These are phyloP conservation scores for Endocalyx cinctus DNA, from an alignment of 2,329 filamentous ascomycete genomes.

Conservation along the genomic window DNA sequence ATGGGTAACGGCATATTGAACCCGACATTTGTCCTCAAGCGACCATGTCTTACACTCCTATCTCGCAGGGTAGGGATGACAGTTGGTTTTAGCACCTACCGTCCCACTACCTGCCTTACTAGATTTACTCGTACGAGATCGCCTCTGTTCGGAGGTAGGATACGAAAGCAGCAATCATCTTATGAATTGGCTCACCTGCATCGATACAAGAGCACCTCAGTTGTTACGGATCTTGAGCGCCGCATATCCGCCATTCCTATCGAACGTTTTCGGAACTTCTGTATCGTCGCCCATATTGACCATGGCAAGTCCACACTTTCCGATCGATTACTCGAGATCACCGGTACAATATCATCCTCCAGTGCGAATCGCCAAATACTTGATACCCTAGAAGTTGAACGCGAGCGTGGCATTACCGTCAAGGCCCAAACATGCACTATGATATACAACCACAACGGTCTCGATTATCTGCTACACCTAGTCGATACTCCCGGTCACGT, in stretches of 20 bases:
- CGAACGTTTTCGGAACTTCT: constrained; percentile 86
- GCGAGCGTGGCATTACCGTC: constrained; percentile 94
- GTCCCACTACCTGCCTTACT: background rate
- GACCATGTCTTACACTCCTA: constrained; percentile 22
- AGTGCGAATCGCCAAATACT: constrained; percentile 87
- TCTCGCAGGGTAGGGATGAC: constrained; percentile 5
- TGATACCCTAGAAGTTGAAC: constrained; percentile 94
- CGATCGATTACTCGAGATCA: constrained; percentile 87
- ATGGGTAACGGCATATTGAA: constrained; percentile 26
- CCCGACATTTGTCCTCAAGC: constrained; percentile 21
- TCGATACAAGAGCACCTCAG: constrained; percentile 23
- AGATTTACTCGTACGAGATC: background rate
- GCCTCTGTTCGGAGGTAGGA: background rate
- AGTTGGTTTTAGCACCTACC: constrained; percentile 8
- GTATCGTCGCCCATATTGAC: constrained; percentile 97
- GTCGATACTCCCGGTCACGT: constrained; percentile 98
- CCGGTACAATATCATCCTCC: constrained; percentile 83
- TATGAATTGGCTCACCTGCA: constrained; percentile 2
- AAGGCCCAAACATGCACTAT: constrained; percentile 99
- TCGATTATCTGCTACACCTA: constrained; percentile 89
- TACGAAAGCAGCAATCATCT: background rate
- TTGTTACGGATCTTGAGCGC: constrained; percentile 40
- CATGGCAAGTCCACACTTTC: constrained; percentile 97
- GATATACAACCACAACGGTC: constrained; percentile 81
- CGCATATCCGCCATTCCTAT: constrained; percentile 73